phyloP scores from a whole-genome alignment of 805 yeast genomes.

The Starmerella asiatica region DNA sequence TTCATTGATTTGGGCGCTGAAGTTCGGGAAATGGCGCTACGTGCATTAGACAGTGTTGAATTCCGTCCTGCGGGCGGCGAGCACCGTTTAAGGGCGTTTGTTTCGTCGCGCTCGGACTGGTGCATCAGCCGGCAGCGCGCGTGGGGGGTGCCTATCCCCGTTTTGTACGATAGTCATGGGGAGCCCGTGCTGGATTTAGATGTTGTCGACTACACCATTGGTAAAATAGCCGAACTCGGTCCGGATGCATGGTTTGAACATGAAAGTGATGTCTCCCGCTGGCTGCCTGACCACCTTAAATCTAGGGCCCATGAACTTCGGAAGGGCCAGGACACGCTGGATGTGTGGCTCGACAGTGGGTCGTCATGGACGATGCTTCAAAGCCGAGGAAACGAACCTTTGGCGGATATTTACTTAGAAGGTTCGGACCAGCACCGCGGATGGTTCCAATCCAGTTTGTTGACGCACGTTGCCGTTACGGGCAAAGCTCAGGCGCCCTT shows the following conservation, averaged over 20 bases:
- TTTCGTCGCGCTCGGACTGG: conserved; percentile 80
- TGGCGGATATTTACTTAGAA: conserved; percentile 66
- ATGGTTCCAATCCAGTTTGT: conserved; percentile 91
- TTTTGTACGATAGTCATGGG: conserved; percentile 52
- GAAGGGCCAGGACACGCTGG: conserved; percentile 86
- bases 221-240: conserved; percentile 39
- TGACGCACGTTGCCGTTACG: conserved; percentile 52
- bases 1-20: conserved; percentile 64
- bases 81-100: conserved; percentile 57
- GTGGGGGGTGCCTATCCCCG: conserved; percentile 99
- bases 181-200: conserved; percentile 47
- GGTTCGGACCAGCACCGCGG: conserved; percentile 99
- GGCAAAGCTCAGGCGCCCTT: conserved; percentile 45
- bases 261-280: conserved; percentile 40
- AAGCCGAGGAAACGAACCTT: conserved; percentile 25
- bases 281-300: conserved; percentile 50
- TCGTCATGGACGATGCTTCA: conserved; percentile 66
- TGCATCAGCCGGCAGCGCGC: conserved; percentile 90
- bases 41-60: conserved; percentile 46
- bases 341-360: conserved; percentile 98
- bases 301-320: conserved; percentile 34
- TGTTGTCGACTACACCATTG: conserved; percentile 45
- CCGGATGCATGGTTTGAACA: conserved; percentile 49
- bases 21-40: conserved; percentile 49
- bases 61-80: conserved; percentile 66